Conservation (phyloP, 176 grass and related monocot genomes). For the Guadua angustifolia region DNA sequence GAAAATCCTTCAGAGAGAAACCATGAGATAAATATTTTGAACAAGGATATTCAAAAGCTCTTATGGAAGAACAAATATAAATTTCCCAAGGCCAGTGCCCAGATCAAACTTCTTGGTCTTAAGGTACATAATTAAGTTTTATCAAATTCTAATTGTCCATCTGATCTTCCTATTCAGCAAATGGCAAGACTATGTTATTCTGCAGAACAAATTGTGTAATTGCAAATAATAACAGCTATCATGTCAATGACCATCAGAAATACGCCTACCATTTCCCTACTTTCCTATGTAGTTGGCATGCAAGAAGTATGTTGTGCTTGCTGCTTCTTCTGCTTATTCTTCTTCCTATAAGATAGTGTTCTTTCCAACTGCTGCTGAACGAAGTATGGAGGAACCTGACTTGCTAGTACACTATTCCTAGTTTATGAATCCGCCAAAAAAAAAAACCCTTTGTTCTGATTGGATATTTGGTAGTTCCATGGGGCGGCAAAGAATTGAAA, state of each 20-base stretch:
- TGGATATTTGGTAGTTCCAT: neutral
- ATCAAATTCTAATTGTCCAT: neutral
- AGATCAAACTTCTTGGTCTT: conserved; percentile 90
- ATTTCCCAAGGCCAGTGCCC: conserved; percentile 80
- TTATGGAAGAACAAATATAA: conserved; percentile 90
- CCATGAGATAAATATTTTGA: conserved; percentile 74
- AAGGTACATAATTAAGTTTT: conserved; percentile 55
- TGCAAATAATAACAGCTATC: neutral
- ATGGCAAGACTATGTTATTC: conserved; percentile 3
- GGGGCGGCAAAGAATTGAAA: neutral
- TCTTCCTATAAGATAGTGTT: neutral
- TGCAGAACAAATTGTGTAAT: neutral
- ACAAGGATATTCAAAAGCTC: conserved; percentile 83
- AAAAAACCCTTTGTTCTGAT: neutral
- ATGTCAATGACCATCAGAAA: neutral
- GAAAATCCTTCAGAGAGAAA: conserved; percentile 43
- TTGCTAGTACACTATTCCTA: neutral
- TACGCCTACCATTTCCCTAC: neutral
- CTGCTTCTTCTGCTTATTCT: neutral
- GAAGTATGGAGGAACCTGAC: neutral
- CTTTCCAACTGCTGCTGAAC: neutral
- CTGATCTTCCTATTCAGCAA: neutral
- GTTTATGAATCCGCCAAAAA: neutral
- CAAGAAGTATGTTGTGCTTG: conserved; percentile 14
- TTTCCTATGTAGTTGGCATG: neutral